Evolutionary conservation across 2,329 filamentous ascomycete genomes (phyloP), one percentile per base, ranked within the genome.

Genomic region (Stemphylium vesicarium): DNA sequence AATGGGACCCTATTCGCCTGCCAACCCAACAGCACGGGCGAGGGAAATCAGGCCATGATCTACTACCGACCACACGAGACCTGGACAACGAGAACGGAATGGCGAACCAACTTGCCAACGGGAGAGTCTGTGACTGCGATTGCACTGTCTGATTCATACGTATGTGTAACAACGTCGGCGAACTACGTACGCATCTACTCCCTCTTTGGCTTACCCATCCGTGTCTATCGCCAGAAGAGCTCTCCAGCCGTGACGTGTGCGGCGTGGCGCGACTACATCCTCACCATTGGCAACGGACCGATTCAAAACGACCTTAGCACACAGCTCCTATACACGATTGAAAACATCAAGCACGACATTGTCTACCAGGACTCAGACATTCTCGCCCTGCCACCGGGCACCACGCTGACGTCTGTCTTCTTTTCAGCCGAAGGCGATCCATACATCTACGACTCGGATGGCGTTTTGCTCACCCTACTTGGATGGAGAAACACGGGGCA

Each of bases 1-100:
- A 88, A 91, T 51, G 94, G 95, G 13, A 84, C 92, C 0, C 82
- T 96, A 0, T 97, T 97, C 71, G 90, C 92, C 1, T 94, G 90
- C 56, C 90, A 88, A 18, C 86, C 91, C 1, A 76, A 77, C 29
- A 60, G 55, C 29, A 65, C 64, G 7, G 66, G 65, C 24, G 68
- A 69, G 0, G 81, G 79, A 7, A 85, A 87, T 53, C 87, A 90
- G 2, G 91, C 94, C 4, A 88, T 87, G 29, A 86, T 99, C n/a
- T 97, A 96, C 77, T 99, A 98, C 76, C 86, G 95, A 6, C 95
- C 96, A 0, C 95, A 99, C 71, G 94, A 99, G 78, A 96, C 91
- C 1, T 99, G 95, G 95, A 97, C 93, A 2, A 85, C 91, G 44
- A 85, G 95, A 46, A 85, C 87, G 16, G 95, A 99, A 76, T 98